These are phyloP conservation scores for Colletotrichum tropicicola DNA, from an alignment of 2,329 filamentous ascomycete species.

Conservation along the genomic window DNA sequence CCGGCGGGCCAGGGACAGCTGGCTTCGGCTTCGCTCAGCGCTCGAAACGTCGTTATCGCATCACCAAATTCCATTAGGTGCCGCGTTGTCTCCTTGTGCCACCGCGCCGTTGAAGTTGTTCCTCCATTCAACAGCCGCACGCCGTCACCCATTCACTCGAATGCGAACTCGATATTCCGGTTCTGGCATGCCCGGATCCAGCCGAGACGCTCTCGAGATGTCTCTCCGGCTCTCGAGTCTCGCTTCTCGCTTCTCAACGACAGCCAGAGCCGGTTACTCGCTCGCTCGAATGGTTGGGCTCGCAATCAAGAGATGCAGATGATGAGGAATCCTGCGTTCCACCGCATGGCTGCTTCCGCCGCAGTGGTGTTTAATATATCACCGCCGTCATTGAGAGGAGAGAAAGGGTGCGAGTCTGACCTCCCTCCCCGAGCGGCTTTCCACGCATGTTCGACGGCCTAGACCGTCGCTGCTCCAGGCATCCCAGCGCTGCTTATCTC, in stretches of 20 bases:
- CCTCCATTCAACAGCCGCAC: neutral
- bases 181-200: neutral
- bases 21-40: neutral
- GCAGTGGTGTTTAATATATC: constrained; percentile 4
- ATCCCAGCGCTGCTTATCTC: neutral
- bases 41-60: neutral
- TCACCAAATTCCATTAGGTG: neutral
- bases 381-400: neutral
- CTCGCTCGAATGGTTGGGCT: neutral
- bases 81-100: neutral
- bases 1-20: neutral
- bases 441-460: neutral
- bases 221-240: too few species aligned
- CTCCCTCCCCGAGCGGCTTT: neutral
- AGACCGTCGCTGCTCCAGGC: constrained; percentile 1
- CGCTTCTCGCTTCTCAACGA: neutral
- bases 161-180: neutral
- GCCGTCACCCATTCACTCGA: neutral
- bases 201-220: neutral
- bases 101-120: neutral
- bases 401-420: neutral
- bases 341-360: neutral
- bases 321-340: neutral
- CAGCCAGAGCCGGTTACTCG: neutral
- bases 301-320: neutral